Base-by-base conservation (phyloP, 2,329 filamentous ascomycete genomes). In the Neonectria magnoliae region DNA sequence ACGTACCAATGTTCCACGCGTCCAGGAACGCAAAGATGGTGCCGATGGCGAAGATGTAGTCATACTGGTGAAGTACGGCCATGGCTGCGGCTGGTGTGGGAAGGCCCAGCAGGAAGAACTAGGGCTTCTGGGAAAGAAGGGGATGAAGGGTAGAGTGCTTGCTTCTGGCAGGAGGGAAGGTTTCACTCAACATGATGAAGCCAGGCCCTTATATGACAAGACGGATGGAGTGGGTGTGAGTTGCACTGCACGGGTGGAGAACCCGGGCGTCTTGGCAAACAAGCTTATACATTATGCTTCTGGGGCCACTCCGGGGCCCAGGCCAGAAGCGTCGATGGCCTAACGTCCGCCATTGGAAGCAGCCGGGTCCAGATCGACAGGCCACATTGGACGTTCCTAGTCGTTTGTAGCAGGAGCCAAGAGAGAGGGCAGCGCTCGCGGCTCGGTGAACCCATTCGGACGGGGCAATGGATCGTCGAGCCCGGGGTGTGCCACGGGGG, bases 1-100 rank as follows among this genome's bases (percentile, higher is more conserved):
- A 60, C 66, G 16, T 63, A 84, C 87, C 88, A 69, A 89, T 90
- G 72, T 90, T 90, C 85, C 86, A 90, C 31, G 87, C 87, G 77
- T 90, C 88, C 14, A 90, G 83, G 71, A 87, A 85, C 52, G 88
- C 87, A 76, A 91, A 91, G 66, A 91, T 84, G 55, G 86, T 87
- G 77, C 86, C 88, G 53, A 90, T 83, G 71, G 87, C 88, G 69
- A 90, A 87, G 70, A 91, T 82, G 74, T 90, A 91, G 76, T 88
- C 84, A 68, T 84, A 90, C 71, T 90, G 83, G 64, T 83, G 81
- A 67, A 76, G 73, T 3, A 72, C 72, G 60, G 70, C 66, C 62
- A 58, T 66, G 25, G 58, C 47, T n/a, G 36, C 60, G 66, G 57
- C 14, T 18, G 16, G n/a, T 64, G 27, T 25, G 22, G 54, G 31